A percentile compares a stretch with the other conserved stretches of the same genome.
Conservation (phyloP, 1,284 basidiomycete genomes). For the Abortiporus biennis region DNA sequence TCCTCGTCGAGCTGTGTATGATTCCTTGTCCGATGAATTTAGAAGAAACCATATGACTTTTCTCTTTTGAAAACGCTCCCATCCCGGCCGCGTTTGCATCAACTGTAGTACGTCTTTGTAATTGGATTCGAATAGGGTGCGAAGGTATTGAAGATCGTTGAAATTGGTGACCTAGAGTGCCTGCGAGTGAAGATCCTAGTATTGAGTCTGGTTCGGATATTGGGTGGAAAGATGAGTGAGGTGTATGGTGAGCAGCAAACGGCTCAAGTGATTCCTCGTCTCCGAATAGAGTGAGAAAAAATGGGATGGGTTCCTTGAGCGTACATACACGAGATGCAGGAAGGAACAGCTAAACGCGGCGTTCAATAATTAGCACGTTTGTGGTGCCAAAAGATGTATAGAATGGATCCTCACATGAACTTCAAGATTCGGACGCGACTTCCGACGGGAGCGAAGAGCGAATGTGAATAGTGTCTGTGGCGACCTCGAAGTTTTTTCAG, state of each 20-base stretch:
- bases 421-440: slow-evolving; percentile 10
- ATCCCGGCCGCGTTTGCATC: slow-evolving; percentile 15
- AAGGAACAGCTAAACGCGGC: slow-evolving; percentile 24
- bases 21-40: slow-evolving; percentile 19
- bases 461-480: slow-evolving; percentile 20
- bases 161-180: no score
- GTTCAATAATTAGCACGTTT: background rate
- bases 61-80: slow-evolving; percentile 7
- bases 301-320: slow-evolving; percentile 23
- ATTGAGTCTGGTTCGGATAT: slow-evolving; percentile 12
- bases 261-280: slow-evolving; percentile 20
- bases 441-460: slow-evolving; percentile 12
- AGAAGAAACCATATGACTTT: slow-evolving; percentile 15
- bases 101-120: slow-evolving; percentile 19
- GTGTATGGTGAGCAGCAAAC: slow-evolving; percentile 20
- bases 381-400: background rate
- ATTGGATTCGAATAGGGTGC: slow-evolving; percentile 15
- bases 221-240: slow-evolving; percentile 22
- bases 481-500: slow-evolving; percentile 9
- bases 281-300: slow-evolving; percentile 22
- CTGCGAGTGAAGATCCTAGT: no score
- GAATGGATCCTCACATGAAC: slow-evolving; percentile 15
- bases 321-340: slow-evolving; percentile 21
- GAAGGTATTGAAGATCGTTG: no score
- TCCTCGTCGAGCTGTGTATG: slow-evolving; percentile 17